Conservation (phyloP, 2,329 filamentous ascomycete genomes). For the Arachnomyces sp. region DNA sequence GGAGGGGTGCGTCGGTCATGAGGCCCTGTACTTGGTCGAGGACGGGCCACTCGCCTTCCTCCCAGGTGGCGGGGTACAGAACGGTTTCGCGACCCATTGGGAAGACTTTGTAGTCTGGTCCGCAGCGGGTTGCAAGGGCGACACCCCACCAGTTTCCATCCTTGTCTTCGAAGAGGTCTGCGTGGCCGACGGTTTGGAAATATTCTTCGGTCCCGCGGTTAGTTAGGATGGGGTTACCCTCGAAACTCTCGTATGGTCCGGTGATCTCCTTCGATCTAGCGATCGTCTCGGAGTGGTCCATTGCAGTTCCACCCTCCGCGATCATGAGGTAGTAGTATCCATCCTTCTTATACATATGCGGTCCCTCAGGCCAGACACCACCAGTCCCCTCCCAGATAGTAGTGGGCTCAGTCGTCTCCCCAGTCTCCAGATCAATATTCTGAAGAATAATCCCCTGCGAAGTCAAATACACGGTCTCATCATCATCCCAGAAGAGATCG, state of each 20-base stretch:
- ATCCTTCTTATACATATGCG: slow-evolving; percentile 44
- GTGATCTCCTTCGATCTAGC: slow-evolving; percentile 38
- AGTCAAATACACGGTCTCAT: slow-evolving; percentile 30
- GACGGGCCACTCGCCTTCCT: slow-evolving; percentile 17
- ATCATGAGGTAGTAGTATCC: slow-evolving; percentile 44
- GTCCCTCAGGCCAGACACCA: slow-evolving; percentile 41
- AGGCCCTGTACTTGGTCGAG: slow-evolving; percentile 23
- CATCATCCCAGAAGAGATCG: slow-evolving; percentile 39
- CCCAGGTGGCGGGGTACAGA: slow-evolving; percentile 22
- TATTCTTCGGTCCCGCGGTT: slow-evolving; percentile 22
- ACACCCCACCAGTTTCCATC: slow-evolving; percentile 16
- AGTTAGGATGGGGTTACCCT: slow-evolving; percentile 41
- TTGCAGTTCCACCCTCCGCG: slow-evolving; percentile 43
- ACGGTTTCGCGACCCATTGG: slow-evolving; percentile 28
- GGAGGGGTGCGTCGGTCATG: slow-evolving; percentile 32
- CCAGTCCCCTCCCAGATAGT: slow-evolving; percentile 37
- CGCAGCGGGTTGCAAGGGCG: slow-evolving; percentile 14
- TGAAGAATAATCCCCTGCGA: slow-evolving; percentile 10
- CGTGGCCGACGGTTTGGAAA: slow-evolving; percentile 17
- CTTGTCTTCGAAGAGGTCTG: slow-evolving; percentile 16
- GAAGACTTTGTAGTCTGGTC: slow-evolving; percentile 12
- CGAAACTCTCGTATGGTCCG: slow-evolving; percentile 40
- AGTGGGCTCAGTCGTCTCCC: slow-evolving; percentile 8
- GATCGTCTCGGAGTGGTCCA: slow-evolving; percentile 43
- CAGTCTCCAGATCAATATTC: slow-evolving; percentile 12